These are phyloP conservation scores for Bruguiera sexangula DNA, from an alignment of 345 rosid genomes.

Conservation along the genomic window DNA sequence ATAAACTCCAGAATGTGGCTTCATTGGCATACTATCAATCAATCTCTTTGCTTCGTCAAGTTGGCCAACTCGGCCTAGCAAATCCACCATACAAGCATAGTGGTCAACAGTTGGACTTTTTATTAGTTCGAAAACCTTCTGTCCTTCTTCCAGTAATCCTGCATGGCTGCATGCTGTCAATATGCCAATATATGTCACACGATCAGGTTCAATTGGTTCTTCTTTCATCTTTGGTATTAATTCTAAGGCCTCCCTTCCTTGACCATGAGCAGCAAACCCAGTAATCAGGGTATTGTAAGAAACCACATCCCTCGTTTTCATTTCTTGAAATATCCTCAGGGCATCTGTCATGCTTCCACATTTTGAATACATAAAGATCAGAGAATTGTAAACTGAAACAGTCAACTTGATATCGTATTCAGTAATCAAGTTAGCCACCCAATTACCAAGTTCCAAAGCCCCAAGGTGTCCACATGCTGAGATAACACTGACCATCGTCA, in stretches of 20 bases:
- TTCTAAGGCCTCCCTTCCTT: conserved; percentile 27
- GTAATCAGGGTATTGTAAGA: conserved; percentile 40
- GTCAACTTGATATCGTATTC: conserved; percentile 34
- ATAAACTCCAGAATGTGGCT: conserved; percentile 36
- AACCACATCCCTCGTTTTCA: conserved; percentile 31
- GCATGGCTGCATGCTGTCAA: conserved; percentile 45
- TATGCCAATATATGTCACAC: conserved; percentile 34
- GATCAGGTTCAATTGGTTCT: conserved; percentile 37
- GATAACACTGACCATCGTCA: conserved; percentile 37
- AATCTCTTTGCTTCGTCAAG: conserved; percentile 33
- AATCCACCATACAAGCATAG: conserved; percentile 34
- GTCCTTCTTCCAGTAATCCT: conserved; percentile 40
- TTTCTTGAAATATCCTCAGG: conserved; percentile 28
- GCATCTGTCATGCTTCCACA: conserved; percentile 37
- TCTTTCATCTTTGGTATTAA: conserved; percentile 28
- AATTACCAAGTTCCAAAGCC: conserved; percentile 36
- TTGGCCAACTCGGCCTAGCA: conserved; percentile 31
- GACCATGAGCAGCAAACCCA: conserved; percentile 44
- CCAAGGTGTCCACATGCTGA: conserved; percentile 51
- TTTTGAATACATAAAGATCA: conserved; percentile 42
- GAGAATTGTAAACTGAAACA: conserved; percentile 37
- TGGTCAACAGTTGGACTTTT: conserved; percentile 26
- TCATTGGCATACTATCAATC: conserved; percentile 29
- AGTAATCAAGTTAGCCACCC: conserved; percentile 24
- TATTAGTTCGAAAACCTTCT: conserved; percentile 24